These are phyloP conservation scores for Jimgerdemannia lactiflua DNA, from an alignment of 192 early-diverging fungal species.

Conservation along the genomic window DNA sequence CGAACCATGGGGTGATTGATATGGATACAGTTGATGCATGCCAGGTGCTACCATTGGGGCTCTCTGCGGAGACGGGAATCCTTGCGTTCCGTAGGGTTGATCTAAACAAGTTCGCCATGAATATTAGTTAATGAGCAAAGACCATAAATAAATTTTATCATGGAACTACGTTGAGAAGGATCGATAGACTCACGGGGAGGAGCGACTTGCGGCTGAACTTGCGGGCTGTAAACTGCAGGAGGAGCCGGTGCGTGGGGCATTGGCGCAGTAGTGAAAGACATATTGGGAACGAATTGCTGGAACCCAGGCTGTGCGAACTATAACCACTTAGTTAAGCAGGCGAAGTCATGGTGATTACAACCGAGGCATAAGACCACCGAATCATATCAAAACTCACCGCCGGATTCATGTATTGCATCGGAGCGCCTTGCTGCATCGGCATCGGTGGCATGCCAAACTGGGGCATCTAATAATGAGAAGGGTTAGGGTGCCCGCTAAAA, in stretches of 20 bases:
- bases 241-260: slow-evolving; percentile 30
- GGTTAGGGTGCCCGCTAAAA: background rate
- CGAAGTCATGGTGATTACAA: background rate
- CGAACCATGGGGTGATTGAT: slow-evolving; percentile 45
- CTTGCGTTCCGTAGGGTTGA: slow-evolving; percentile 46
- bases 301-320: slow-evolving; percentile 3
- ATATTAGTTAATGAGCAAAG: slow-evolving; percentile 1
- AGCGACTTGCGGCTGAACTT: slow-evolving; percentile 45
- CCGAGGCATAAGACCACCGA: no score
- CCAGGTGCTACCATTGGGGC: slow-evolving; percentile 49
- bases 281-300: slow-evolving; percentile 32
- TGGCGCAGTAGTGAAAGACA: slow-evolving; percentile 30
- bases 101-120: background rate
- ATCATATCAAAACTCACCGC: no score
- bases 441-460: slow-evolving; percentile 42
- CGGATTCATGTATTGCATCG: slow-evolving; percentile 42
- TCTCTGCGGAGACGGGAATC: slow-evolving; percentile 46
- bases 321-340: background rate
- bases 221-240: slow-evolving; percentile 40
- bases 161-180: background rate
- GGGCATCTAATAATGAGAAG: slow-evolving; percentile 15
- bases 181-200: slow-evolving; percentile 10
- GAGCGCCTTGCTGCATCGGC: slow-evolving; percentile 36
- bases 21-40: slow-evolving; percentile 51
- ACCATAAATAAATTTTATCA: background rate